phyloP scores from a whole-genome alignment of 306 rosid genomes.

The Lupinus albus region DNA sequence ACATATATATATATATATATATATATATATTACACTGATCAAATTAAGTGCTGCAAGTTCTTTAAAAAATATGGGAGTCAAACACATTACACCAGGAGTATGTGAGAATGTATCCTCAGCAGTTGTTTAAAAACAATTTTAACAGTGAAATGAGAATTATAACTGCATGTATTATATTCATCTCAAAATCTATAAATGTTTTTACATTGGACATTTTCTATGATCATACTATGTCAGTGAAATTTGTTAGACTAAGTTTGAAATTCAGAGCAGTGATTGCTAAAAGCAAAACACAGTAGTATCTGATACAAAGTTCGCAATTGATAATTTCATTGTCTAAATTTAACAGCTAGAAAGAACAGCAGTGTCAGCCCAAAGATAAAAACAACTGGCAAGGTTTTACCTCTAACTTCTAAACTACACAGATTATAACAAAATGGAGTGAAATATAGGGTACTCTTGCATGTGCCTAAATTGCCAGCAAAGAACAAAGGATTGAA shows the following conservation, averaged over 20 bases:
- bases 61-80: background rate
- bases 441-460: constrained; percentile 19
- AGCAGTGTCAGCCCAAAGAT: constrained; percentile 37
- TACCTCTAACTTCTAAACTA: background rate
- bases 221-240: background rate
- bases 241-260: constrained; percentile 14
- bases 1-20: too few species aligned
- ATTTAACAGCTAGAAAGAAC: constrained; percentile 20
- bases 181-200: background rate
- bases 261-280: constrained; percentile 2
- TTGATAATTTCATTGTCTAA: constrained; percentile 34
- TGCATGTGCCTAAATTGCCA: constrained; percentile 39
- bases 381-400: constrained; percentile 26
- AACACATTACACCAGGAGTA: background rate
- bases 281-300: constrained; percentile 9
- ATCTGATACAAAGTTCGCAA: constrained; percentile 23
- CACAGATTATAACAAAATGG: background rate
- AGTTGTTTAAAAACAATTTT: background rate
- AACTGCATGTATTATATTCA: constrained; percentile 8
- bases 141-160: constrained; percentile 1
- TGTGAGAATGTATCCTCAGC: background rate
- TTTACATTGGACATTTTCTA: constrained; percentile 16
- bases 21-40: too few species aligned
- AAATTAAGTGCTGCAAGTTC: background rate
- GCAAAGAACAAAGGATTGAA: constrained; percentile 27